Evolutionary conservation across 2,329 filamentous ascomycete species (phyloP).

Genomic region (Leptographium radiaticola): DNA sequence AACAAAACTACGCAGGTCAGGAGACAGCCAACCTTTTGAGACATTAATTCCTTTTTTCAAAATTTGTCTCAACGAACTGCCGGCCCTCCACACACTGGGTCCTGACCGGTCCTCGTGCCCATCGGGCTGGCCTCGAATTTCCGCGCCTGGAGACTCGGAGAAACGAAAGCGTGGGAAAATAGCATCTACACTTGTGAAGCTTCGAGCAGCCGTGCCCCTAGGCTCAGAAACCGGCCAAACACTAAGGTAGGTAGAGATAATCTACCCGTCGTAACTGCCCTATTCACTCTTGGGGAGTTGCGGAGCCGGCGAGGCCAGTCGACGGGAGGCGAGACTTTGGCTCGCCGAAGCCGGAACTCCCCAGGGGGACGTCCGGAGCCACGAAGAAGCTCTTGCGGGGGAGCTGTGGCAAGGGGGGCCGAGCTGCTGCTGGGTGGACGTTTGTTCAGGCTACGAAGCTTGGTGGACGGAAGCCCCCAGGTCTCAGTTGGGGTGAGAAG

Average conservation of each 20-base stretch:
- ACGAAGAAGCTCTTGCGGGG: background rate
- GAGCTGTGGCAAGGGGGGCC: background rate
- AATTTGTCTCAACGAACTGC: background rate
- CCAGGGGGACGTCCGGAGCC: background rate
- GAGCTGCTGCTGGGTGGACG: background rate
- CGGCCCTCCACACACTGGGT: background rate
- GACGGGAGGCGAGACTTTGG: no score
- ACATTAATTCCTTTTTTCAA: background rate
- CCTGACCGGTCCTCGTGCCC: background rate
- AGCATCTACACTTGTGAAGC: no score
- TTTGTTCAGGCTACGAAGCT: no score
- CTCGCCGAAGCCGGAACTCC: conserved; percentile 3
- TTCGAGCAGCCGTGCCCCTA: background rate
- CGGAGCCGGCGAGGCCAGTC: background rate
- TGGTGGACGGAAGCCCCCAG: background rate
- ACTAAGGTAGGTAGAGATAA: conserved; percentile 6
- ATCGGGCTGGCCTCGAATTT: background rate
- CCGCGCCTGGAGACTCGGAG: background rate
- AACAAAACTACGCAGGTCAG: no score
- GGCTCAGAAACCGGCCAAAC: background rate
- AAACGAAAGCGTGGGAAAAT: background rate
- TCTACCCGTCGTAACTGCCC: conserved; percentile 1
- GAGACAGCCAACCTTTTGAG: no score
- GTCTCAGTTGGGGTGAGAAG: background rate
- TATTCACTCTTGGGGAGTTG: background rate